A percentile compares a stretch with the other conserved stretches of the same genome.
Conservation (phyloP, 106 monocot species). For the Dioscorea zingiberensis region DNA sequence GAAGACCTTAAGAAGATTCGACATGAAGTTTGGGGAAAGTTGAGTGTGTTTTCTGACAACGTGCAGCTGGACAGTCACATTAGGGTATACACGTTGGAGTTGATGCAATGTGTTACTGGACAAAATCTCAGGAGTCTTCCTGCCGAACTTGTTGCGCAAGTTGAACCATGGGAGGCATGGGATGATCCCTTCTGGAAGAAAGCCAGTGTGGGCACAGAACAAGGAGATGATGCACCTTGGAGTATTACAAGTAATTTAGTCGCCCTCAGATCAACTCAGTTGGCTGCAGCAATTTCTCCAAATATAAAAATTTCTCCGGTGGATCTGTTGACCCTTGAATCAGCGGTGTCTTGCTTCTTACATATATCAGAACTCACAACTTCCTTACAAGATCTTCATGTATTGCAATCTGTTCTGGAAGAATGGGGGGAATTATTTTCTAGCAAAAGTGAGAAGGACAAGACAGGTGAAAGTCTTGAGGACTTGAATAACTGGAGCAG, state of each 20-base stretch:
- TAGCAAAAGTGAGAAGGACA: slow-evolving; percentile 8
- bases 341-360: slow-evolving; percentile 72
- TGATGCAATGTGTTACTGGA: slow-evolving; percentile 77
- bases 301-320: slow-evolving; percentile 37
- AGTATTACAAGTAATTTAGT: slow-evolving; percentile 55
- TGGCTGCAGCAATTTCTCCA: slow-evolving; percentile 47
- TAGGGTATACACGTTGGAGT: slow-evolving; percentile 65
- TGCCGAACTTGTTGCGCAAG: slow-evolving; percentile 32
- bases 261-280: slow-evolving; percentile 68
- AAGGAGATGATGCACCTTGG: slow-evolving; percentile 13
- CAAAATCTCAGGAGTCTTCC: slow-evolving; percentile 48
- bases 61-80: slow-evolving; percentile 43
- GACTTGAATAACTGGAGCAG: slow-evolving; percentile 51
- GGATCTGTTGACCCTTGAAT: slow-evolving; percentile 52
- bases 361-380: slow-evolving; percentile 37
- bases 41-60: slow-evolving; percentile 58
- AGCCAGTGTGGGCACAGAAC: slow-evolving; percentile 10
- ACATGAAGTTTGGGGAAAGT: slow-evolving; percentile 58
- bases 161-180: slow-evolving; percentile 81
- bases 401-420: slow-evolving; percentile 54
- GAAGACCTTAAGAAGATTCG: slow-evolving; percentile 58
- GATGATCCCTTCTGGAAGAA: slow-evolving; percentile 31
- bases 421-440: slow-evolving; percentile 80
- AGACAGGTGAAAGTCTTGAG: slow-evolving; percentile 18
- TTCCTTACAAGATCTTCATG: slow-evolving; percentile 33